Conservation (phyloP, 805 yeast genomes). For the Lipomyces kockii region DNA sequence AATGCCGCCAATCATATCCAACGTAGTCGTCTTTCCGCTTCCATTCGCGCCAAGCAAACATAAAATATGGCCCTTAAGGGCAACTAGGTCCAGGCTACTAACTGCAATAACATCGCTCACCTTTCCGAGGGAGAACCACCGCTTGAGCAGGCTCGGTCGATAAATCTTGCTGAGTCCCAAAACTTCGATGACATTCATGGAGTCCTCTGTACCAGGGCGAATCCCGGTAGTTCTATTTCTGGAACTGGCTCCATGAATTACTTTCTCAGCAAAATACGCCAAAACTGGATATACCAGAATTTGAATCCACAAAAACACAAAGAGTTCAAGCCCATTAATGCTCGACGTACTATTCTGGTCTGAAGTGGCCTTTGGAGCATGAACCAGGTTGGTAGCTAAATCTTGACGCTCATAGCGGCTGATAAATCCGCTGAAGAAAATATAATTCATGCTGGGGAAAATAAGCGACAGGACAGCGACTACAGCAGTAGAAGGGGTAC, state of each 20-base stretch:
- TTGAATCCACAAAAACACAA: constrained; percentile 2
- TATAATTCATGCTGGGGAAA: constrained; percentile 38
- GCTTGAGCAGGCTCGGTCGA: too few species aligned
- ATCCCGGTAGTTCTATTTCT: too few species aligned
- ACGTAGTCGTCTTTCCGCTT: constrained; percentile 46
- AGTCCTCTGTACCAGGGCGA: too few species aligned
- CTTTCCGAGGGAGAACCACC: constrained; percentile 1
- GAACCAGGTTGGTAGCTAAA: background rate
- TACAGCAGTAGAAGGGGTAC: constrained; percentile 42
- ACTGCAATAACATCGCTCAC: constrained; percentile 40
- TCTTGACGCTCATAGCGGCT: constrained; percentile 8
- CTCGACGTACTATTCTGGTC: constrained; percentile 16
- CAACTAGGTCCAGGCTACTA: constrained; percentile 35
- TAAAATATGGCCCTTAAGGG: constrained; percentile 42
- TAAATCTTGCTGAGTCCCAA: constrained; percentile 1
- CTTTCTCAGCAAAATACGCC: constrained; percentile 1
- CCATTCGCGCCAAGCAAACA: constrained; percentile 46
- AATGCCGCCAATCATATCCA: constrained; percentile 45
- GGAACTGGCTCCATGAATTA: constrained; percentile 1
- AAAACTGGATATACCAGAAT: background rate
- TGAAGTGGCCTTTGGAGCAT: constrained; percentile 7
- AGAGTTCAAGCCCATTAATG: background rate
- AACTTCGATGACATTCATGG: constrained; percentile 4
- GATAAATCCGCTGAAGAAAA: constrained; percentile 37
- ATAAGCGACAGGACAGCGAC: too few species aligned